Percentiles rank a stretch among this genome's conserved stretches.
phyloP scores from a whole-genome alignment of 768 basidiomycete genomes.

The Agrocybe pediades region DNA sequence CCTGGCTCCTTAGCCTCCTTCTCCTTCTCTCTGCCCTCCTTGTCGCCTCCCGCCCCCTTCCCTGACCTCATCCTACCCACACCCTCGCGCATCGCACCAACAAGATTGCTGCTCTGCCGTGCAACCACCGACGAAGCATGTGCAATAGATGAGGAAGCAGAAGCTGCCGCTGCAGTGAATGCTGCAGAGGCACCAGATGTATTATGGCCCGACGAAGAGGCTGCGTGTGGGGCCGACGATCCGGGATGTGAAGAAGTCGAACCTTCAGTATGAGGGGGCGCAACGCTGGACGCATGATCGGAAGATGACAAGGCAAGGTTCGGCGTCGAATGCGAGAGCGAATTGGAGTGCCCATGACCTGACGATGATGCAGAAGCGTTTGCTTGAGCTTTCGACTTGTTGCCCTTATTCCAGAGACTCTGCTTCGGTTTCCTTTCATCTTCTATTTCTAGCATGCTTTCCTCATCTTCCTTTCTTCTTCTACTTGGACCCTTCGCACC shows the following conservation, averaged over 20 bases:
- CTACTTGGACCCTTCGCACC: not conserved
- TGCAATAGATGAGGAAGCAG: not conserved
- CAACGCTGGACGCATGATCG: not conserved
- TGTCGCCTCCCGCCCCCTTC: constrained; percentile 3
- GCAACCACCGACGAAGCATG: not conserved
- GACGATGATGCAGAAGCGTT: not conserved
- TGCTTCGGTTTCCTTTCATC: not conserved
- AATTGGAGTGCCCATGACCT: not conserved
- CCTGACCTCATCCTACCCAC: constrained; percentile 5
- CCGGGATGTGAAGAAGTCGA: not conserved
- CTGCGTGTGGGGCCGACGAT: not conserved
- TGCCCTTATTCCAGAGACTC: constrained; percentile 4
- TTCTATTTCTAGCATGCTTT: not conserved
- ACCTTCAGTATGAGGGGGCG: not conserved
- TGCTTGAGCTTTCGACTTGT: not conserved
- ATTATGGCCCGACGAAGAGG: not conserved
- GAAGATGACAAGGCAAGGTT: not conserved
- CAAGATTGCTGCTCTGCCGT: constrained; percentile 2
- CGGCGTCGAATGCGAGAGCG: not conserved
- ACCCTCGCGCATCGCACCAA: constrained; percentile 5
- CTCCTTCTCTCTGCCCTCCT: not conserved
- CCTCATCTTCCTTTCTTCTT: not conserved
- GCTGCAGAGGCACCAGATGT: not conserved
- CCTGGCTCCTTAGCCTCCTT: not conserved
- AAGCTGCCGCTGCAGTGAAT: not conserved